Percentiles rank a stretch among this genome's conserved stretches.
These are phyloP conservation scores for Cymbidium sinense DNA, from an alignment of 106 monocot genomes.

Conservation along the genomic window DNA sequence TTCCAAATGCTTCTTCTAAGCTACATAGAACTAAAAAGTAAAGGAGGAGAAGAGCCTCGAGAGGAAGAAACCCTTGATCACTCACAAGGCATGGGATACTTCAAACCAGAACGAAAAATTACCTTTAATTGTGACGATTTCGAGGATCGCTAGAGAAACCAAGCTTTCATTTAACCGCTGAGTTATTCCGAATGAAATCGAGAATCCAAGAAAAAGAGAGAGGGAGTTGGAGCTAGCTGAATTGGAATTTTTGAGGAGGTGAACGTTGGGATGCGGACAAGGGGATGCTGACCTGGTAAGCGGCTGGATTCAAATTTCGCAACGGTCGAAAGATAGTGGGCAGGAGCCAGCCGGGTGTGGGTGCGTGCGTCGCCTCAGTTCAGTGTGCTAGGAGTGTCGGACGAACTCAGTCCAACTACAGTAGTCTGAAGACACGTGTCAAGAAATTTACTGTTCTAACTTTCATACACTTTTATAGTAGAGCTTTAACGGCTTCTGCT, in stretches of 20 bases:
- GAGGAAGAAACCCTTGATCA: neutral
- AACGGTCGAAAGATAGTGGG: neutral
- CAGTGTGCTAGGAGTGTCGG: too few relatives aligned
- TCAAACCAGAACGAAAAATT: neutral
- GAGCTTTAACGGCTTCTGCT: neutral
- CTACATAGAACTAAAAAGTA: neutral
- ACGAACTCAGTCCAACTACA: neutral
- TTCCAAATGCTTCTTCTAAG: too few relatives aligned
- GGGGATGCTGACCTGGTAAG: neutral
- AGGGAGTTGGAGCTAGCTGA: neutral
- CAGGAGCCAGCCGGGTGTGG: neutral
- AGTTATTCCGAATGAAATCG: neutral
- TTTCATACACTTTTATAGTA: neutral
- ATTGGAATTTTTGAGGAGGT: neutral
- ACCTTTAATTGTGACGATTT: neutral
- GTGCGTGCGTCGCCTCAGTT: neutral
- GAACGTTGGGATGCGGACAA: neutral
- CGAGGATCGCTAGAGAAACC: neutral
- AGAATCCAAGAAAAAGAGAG: neutral
- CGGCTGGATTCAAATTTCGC: neutral
- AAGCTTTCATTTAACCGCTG: neutral
- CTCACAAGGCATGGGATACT: neutral
- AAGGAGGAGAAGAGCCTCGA: neutral
- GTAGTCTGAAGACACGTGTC: neutral
- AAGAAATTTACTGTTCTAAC: neutral